Conservation (phyloP, 306 rosid genomes). For the Ormosia semicastrata region DNA sequence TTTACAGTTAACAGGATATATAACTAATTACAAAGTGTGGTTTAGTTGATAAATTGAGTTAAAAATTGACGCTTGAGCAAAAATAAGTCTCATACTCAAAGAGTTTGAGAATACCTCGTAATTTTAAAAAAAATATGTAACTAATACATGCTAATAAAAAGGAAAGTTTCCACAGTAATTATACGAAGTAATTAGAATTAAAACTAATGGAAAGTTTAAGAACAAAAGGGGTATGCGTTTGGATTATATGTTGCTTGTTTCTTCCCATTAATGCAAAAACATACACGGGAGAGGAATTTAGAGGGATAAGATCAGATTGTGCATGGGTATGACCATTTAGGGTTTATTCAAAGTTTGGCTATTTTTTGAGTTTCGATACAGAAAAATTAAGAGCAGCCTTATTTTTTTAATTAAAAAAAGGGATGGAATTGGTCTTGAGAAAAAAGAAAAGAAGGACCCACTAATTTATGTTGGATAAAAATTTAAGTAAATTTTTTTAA, state of each 20-base stretch:
- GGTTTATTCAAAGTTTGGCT: slow-evolving; percentile 16
- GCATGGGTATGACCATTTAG: not conserved
- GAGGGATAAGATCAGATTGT: not conserved
- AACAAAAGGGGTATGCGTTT: not conserved
- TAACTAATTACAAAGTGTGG: too few relatives aligned
- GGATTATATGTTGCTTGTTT: not conserved
- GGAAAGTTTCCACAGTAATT: too few relatives aligned
- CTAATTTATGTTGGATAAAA: slow-evolving; percentile 2
- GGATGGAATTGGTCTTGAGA: slow-evolving; percentile 1
- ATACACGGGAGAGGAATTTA: not conserved
- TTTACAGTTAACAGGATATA: not conserved
- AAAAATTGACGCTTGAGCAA: too few relatives aligned
- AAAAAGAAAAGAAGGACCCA: slow-evolving; percentile 30
- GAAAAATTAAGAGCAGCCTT: slow-evolving; percentile 39
- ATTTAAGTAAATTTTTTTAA: too few relatives aligned
- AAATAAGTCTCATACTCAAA: too few relatives aligned
- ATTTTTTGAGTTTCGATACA: not conserved
- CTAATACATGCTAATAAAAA: too few relatives aligned
- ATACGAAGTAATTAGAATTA: too few relatives aligned
- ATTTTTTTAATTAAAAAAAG: not conserved
- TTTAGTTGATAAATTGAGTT: too few relatives aligned
- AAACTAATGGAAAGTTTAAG: not conserved
- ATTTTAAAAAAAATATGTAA: too few relatives aligned
- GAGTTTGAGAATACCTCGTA: too few relatives aligned
- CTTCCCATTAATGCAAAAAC: not conserved